These are phyloP conservation scores for Xylaria digitata DNA, from an alignment of 2,329 filamentous ascomycete genomes.

Conservation along the genomic window DNA sequence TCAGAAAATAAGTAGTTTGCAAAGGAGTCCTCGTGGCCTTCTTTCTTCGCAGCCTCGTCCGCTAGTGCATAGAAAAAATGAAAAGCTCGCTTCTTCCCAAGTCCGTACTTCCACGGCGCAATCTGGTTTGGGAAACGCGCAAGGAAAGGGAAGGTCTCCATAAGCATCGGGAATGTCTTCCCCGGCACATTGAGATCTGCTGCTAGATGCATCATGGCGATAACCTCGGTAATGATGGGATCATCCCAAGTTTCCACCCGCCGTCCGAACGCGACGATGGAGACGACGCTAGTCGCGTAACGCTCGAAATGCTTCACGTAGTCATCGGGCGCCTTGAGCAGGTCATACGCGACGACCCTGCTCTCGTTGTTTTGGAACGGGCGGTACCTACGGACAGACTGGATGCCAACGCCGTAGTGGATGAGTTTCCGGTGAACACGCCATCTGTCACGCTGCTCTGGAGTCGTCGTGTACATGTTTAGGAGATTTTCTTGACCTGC, in stretches of 20 bases:
- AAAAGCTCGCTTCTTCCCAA: slow-evolving; percentile 59
- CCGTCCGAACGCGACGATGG: slow-evolving; percentile 67
- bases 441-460: slow-evolving; percentile 57
- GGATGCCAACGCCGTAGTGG: slow-evolving; percentile 63
- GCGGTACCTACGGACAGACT: slow-evolving; percentile 65
- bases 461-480: slow-evolving; percentile 57
- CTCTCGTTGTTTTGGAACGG: slow-evolving; percentile 69
- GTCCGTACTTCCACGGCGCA: slow-evolving; percentile 62
- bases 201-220: slow-evolving; percentile 67
- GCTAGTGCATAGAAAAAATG: slow-evolving; percentile 65
- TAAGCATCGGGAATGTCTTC: slow-evolving; percentile 66
- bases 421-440: slow-evolving; percentile 62
- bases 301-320: slow-evolving; percentile 67
- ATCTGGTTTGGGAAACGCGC: slow-evolving; percentile 61
- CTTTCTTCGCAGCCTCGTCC: slow-evolving; percentile 59
- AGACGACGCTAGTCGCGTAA: slow-evolving; percentile 64
- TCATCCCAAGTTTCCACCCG: slow-evolving; percentile 62
- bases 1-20: slow-evolving; percentile 61
- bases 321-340: slow-evolving; percentile 57
- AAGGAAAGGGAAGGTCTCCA: slow-evolving; percentile 65
- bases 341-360: slow-evolving; percentile 63
- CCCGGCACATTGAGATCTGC: slow-evolving; percentile 66
- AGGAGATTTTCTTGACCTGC: slow-evolving; percentile 57
- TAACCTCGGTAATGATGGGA: slow-evolving; percentile 69
- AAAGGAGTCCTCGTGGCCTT: slow-evolving; percentile 54